These are phyloP conservation scores for Megacollybia marginata DNA, from an alignment of 768 basidiomycete genomes.

Conservation along the genomic window DNA sequence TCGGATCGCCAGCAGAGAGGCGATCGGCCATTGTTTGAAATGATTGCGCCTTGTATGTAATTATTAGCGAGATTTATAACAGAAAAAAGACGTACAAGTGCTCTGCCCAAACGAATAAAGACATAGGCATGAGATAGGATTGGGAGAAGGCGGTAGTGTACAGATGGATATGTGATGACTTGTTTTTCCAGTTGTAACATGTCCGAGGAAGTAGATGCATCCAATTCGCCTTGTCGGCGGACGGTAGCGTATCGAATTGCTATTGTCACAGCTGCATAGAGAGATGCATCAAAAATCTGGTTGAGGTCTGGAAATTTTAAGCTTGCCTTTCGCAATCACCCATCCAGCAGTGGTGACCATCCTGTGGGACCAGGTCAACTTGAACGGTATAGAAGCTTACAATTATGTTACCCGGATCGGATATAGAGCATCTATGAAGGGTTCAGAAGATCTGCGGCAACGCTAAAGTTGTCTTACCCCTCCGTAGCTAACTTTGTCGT, in stretches of 20 bases:
- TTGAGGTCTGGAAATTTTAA: slow-evolving; percentile 27
- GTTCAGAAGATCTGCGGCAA: too few relatives aligned
- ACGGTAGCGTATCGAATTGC: slow-evolving; percentile 69
- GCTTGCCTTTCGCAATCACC: slow-evolving; percentile 42
- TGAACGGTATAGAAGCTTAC: slow-evolving; percentile 25
- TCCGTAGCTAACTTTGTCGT: slow-evolving; percentile 69
- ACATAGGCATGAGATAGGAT: slow-evolving; percentile 64
- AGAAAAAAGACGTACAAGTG: slow-evolving; percentile 34
- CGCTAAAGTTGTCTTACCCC: slow-evolving; percentile 39
- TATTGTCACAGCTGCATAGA: slow-evolving; percentile 42
- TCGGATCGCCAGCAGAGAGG: slow-evolving; percentile 49
- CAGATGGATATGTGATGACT: slow-evolving; percentile 66
- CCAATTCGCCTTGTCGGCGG: slow-evolving; percentile 56
- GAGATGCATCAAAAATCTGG: neutral
- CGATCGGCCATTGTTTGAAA: slow-evolving; percentile 43
- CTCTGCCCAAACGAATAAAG: slow-evolving; percentile 55
- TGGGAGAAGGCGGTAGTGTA: slow-evolving; percentile 66
- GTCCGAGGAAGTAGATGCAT: slow-evolving; percentile 25
- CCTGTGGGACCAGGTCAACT: slow-evolving; percentile 20
- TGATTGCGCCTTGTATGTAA: slow-evolving; percentile 32
- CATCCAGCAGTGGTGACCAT: slow-evolving; percentile 62
- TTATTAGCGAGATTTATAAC: neutral
- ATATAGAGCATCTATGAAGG: slow-evolving; percentile 61
- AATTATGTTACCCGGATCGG: slow-evolving; percentile 31
- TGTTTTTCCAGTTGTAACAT: slow-evolving; percentile 42